phyloP scores from a whole-genome alignment of 768 basidiomycete genomes.

The Boletellus sp. region DNA sequence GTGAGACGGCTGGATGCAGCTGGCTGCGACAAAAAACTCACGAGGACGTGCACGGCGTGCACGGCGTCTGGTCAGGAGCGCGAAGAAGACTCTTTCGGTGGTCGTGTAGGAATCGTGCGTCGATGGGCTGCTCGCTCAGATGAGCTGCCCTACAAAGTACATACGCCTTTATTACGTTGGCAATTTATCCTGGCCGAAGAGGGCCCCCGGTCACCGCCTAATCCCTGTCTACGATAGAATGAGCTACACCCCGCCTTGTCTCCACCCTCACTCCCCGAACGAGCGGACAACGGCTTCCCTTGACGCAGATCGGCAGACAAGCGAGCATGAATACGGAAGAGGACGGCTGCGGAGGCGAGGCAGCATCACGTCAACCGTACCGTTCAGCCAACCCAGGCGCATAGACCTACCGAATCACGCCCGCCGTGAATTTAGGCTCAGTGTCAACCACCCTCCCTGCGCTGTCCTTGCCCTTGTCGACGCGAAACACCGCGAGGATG shows the following conservation, averaged over 20 bases:
- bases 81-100: constrained; percentile 1
- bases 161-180: constrained; percentile 16
- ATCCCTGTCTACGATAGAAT: not conserved
- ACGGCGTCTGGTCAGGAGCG: constrained; percentile 8
- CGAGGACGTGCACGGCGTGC: constrained; percentile 6
- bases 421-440: constrained; percentile 28
- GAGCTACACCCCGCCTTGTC: not conserved
- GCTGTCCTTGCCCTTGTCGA: constrained; percentile 22
- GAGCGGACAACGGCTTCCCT: constrained; percentile 20
- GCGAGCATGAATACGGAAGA: constrained; percentile 29
- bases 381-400: constrained; percentile 3
- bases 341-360: constrained; percentile 21
- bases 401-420: constrained; percentile 31
- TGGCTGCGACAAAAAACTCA: constrained; percentile 10
- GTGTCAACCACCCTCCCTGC: constrained; percentile 23
- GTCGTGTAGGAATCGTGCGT: constrained; percentile 17
- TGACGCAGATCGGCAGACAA: constrained; percentile 24
- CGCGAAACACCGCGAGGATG: constrained; percentile 23
- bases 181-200: constrained; percentile 13
- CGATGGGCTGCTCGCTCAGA: constrained; percentile 3
- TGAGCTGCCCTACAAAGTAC: constrained; percentile 4
- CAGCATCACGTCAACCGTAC: constrained; percentile 13
- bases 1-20: constrained; percentile 1
- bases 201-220: constrained; percentile 23
- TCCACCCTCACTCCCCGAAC: constrained; percentile 11